Evolutionary conservation across 768 basidiomycete species (phyloP).

Genomic region (Boletus rubescentipes): DNA sequence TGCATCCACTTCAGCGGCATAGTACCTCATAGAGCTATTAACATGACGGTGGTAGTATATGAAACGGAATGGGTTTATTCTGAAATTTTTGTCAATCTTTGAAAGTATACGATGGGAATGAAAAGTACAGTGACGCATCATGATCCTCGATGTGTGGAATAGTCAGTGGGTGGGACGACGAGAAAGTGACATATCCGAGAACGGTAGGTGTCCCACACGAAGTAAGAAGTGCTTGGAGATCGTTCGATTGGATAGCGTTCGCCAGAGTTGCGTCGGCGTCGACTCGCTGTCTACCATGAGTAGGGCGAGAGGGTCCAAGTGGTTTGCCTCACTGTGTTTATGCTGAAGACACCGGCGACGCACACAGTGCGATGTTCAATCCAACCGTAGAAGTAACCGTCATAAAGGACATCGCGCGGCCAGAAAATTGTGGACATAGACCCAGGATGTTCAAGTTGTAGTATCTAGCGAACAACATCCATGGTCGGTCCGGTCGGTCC

Average conservation of each 20-base stretch:
- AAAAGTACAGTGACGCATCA: slow-evolving; percentile 22
- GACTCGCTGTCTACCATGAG: slow-evolving; percentile 12
- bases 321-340: slow-evolving; percentile 30
- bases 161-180: slow-evolving; percentile 4
- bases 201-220: slow-evolving; percentile 27
- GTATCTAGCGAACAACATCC: too few species aligned
- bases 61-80: slow-evolving; percentile 26
- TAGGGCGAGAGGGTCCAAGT: neutral
- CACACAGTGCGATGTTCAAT: slow-evolving; percentile 40
- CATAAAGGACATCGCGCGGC: slow-evolving; percentile 49
- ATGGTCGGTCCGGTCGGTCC: slow-evolving; percentile 12
- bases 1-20: slow-evolving; percentile 45
- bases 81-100: slow-evolving; percentile 12
- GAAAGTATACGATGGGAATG: neutral
- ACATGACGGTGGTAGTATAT: slow-evolving; percentile 56
- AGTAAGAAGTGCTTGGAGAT: slow-evolving; percentile 16
- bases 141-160: slow-evolving; percentile 34
- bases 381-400: slow-evolving; percentile 65
- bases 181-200: slow-evolving; percentile 30
- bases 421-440: slow-evolving; percentile 50
- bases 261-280: slow-evolving; percentile 16
- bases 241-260: slow-evolving; percentile 13
- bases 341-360: slow-evolving; percentile 50
- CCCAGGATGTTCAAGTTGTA: neutral
- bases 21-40: slow-evolving; percentile 61